Evolutionary conservation across 2,329 filamentous ascomycete genomes (phyloP).

Genomic region (Graphilbum ipis-grandicollis): DNA sequence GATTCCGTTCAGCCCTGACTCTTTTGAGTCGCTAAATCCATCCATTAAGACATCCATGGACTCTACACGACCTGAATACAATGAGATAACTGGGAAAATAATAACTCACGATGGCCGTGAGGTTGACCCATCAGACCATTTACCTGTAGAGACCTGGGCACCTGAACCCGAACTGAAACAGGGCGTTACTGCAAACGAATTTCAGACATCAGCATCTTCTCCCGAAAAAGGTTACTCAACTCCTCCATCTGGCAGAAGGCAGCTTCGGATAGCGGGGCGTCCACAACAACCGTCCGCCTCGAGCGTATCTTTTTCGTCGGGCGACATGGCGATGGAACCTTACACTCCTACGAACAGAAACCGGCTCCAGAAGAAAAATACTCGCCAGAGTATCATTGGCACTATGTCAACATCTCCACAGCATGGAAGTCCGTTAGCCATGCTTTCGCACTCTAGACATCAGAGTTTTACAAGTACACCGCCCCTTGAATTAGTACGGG

Average conservation of each 20-base stretch:
- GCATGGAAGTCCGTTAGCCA: conserved; percentile 28
- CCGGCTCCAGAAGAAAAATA: conserved; percentile 47
- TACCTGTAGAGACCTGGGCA: conserved; percentile 62
- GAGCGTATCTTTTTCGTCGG: conserved; percentile 16
- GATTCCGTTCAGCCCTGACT: conserved; percentile 58
- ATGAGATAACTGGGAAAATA: conserved; percentile 48
- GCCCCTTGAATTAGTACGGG: conserved; percentile 24
- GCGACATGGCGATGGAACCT: conserved; percentile 15
- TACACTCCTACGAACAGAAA: conserved; percentile 27
- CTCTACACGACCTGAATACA: conserved; percentile 20
- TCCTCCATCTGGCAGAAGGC: conserved; percentile 31
- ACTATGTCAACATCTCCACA: background rate
- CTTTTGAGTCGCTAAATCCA: conserved; percentile 58
- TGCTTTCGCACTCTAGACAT: conserved; percentile 32
- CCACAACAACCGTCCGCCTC: conserved; percentile 19
- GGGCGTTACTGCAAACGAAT: conserved; percentile 9
- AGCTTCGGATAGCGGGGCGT: conserved; percentile 29
- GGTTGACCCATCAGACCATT: conserved; percentile 64
- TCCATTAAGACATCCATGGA: conserved; percentile 20
- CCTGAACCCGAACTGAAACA: conserved; percentile 53
- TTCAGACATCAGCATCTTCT: conserved; percentile 6
- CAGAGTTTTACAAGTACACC: conserved; percentile 22
- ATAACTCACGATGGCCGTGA: conserved; percentile 60
- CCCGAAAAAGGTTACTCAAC: conserved; percentile 22
- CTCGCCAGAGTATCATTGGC: conserved; percentile 19